Percentiles rank a stretch among this genome's conserved stretches.
These are phyloP conservation scores for Shiraia bambusicola DNA, from an alignment of 2,329 filamentous ascomycete genomes.

Conservation along the genomic window DNA sequence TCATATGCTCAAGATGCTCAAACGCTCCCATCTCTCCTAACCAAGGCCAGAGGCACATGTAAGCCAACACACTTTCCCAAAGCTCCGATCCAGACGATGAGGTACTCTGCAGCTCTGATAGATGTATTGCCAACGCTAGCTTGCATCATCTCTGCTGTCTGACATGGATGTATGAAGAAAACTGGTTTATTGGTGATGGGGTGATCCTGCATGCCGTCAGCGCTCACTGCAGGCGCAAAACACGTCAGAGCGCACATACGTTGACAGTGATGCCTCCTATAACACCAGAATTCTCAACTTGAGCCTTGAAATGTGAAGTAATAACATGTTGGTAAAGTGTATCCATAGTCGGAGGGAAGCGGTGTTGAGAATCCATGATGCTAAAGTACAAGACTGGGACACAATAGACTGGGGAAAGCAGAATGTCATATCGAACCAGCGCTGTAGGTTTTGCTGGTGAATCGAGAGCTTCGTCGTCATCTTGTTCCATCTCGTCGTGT, in stretches of 20 bases:
- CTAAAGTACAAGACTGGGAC: constrained; percentile 50
- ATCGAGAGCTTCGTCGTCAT: constrained; percentile 27
- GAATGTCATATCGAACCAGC: constrained; percentile 44
- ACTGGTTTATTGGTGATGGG: constrained; percentile 74
- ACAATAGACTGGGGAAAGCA: constrained; percentile 48
- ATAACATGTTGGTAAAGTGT: constrained; percentile 43
- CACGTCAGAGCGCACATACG: constrained; percentile 21
- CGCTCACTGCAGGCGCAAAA: neutral
- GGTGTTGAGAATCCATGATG: constrained; percentile 30
- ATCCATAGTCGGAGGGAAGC: constrained; percentile 34
- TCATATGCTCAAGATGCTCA: neutral
- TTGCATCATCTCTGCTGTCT: constrained; percentile 78
- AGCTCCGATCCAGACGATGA: constrained; percentile 87
- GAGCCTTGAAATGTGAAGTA: constrained; percentile 30
- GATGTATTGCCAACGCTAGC: constrained; percentile 44
- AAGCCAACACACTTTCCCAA: constrained; percentile 79
- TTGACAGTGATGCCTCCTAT: constrained; percentile 44
- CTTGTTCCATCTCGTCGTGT: constrained; percentile 13
- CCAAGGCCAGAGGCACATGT: constrained; percentile 70
- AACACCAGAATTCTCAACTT: constrained; percentile 40
- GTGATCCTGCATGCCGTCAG: constrained; percentile 63
- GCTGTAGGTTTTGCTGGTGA: neutral
- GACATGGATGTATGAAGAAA: constrained; percentile 93
- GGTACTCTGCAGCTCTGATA: constrained; percentile 63
- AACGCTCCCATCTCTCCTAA: neutral